Percentiles rank a stretch among this genome's conserved stretches.
Conservation (phyloP, 768 basidiomycete genomes). For the Suillus decipiens region DNA sequence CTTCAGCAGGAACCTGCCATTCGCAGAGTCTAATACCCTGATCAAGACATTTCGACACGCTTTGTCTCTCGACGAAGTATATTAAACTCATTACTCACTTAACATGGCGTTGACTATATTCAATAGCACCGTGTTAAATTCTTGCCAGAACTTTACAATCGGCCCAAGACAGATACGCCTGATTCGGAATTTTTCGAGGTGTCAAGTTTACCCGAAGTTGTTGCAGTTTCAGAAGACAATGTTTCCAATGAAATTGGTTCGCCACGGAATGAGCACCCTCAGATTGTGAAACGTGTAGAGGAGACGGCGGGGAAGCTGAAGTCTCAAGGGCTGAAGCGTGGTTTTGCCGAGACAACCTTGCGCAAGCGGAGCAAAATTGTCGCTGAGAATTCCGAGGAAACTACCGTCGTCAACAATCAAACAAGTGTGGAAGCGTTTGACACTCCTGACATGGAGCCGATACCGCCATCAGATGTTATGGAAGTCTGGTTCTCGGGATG, state of each 20-base stretch:
- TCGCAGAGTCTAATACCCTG: slow-evolving; percentile 58
- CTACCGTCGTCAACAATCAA: neutral
- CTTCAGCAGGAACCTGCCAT: slow-evolving; percentile 62
- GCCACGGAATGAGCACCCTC: slow-evolving; percentile 2
- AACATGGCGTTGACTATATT: slow-evolving; percentile 14
- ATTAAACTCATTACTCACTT: neutral
- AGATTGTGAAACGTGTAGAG: slow-evolving; percentile 8
- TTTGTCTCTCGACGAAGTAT: slow-evolving; percentile 74
- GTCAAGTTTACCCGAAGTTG: neutral
- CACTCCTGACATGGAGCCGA: neutral
- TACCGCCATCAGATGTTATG: slow-evolving; percentile 48
- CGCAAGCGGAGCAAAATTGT: neutral
- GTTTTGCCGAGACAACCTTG: neutral
- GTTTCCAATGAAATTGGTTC: neutral
- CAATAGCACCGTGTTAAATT: slow-evolving; percentile 66
- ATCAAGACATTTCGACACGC: slow-evolving; percentile 80
- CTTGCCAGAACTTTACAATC: slow-evolving; percentile 62
- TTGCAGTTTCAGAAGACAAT: neutral
- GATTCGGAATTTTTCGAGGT: slow-evolving; percentile 33
- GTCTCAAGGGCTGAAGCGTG: neutral
- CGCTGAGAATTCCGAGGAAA: neutral
- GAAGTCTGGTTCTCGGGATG: slow-evolving; percentile 85
- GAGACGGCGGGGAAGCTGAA: neutral
- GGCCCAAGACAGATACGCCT: slow-evolving; percentile 24
- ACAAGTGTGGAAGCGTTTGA: neutral